These are phyloP conservation scores for Coffea canephora DNA, from an alignment of 257 asterid species.

Conservation along the genomic window DNA sequence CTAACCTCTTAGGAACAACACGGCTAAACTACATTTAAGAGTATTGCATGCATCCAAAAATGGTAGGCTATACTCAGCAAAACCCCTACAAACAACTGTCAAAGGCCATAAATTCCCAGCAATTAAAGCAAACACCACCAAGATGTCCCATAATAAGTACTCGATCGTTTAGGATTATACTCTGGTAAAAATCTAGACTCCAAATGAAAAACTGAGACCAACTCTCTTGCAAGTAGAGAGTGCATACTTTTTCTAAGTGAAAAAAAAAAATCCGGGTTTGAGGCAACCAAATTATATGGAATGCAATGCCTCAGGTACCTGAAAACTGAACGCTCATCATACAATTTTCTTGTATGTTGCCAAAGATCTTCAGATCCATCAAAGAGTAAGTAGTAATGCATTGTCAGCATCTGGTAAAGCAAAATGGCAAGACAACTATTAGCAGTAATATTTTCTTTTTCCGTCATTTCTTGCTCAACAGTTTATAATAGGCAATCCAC, in stretches of 20 bases:
- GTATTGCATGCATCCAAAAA: not conserved
- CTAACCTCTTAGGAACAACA: not conserved
- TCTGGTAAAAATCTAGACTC: not conserved
- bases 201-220: not conserved
- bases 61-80: not conserved
- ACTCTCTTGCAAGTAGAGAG: not conserved
- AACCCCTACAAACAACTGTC: not conserved
- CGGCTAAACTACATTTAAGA: not conserved
- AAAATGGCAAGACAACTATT: slow-evolving; percentile 6
- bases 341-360: slow-evolving; percentile 77
- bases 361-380: slow-evolving; percentile 90
- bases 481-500: not conserved
- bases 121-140: not conserved
- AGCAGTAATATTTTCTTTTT: too few species aligned
- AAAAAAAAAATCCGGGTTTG: too few species aligned
- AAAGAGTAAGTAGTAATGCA: slow-evolving; percentile 90
- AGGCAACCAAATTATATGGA: not conserved
- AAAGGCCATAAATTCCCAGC: not conserved
- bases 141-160: not conserved
- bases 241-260: not conserved
- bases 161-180: not conserved
- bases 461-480: not conserved
- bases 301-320: slow-evolving; percentile 42
- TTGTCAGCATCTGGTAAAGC: slow-evolving; percentile 72
- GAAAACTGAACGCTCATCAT: slow-evolving; percentile 58